phyloP scores from a whole-genome alignment of 768 basidiomycete genomes.

The Tulasnella sp. region DNA sequence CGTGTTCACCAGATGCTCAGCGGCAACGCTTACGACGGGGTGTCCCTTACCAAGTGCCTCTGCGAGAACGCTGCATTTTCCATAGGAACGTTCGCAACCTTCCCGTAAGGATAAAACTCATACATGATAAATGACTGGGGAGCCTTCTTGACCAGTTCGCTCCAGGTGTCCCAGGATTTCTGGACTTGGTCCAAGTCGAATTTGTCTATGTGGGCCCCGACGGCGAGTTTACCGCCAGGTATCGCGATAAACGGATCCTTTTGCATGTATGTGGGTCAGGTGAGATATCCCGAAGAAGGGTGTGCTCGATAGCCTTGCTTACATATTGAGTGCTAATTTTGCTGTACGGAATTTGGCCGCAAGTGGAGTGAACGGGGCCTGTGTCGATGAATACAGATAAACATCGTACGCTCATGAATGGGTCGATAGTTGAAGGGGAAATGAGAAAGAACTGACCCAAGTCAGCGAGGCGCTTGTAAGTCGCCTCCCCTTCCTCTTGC shows the following conservation, averaged over 20 bases:
- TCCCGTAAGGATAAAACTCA: conserved; percentile 19
- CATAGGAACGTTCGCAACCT: conserved; percentile 14
- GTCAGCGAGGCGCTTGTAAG: conserved; percentile 4
- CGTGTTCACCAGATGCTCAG: too few species aligned
- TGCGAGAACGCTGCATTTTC: conserved; percentile 17
- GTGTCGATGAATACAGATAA: not conserved
- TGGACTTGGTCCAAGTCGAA: not conserved
- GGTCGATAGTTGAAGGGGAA: not conserved
- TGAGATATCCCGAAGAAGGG: not conserved
- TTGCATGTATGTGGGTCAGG: not conserved
- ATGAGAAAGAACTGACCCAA: not conserved
- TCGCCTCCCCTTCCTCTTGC: conserved; percentile 7
- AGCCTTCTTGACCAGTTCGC: not conserved
- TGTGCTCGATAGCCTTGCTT: not conserved
- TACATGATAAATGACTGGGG: not conserved
- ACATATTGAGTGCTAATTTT: not conserved
- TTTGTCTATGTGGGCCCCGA: not conserved
- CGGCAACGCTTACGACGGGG: not conserved
- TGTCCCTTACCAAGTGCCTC: not conserved
- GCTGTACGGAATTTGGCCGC: not conserved
- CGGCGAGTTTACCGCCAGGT: not conserved
- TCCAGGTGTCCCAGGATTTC: conserved; percentile 20
- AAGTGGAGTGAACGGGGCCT: not conserved
- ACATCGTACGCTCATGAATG: not conserved
- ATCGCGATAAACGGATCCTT: not conserved